Evolutionary conservation across 2,329 filamentous ascomycete species (phyloP).

Genomic region (Neofusicoccum sp.): DNA sequence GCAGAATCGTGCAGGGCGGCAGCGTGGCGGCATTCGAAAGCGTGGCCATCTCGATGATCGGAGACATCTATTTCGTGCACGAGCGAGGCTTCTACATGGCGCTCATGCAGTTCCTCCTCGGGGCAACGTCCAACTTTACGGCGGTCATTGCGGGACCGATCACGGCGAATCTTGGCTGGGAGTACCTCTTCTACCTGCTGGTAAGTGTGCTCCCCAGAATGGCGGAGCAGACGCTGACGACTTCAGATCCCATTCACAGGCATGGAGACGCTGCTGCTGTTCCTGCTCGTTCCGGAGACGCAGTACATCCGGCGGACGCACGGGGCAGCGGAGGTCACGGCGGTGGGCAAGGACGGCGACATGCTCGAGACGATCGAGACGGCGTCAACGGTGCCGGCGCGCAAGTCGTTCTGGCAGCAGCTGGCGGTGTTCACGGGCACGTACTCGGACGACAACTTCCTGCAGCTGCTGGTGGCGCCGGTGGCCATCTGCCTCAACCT

Average conservation of each 20-base stretch:
- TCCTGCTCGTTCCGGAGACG: constrained; percentile 55
- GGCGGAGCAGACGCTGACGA: constrained; percentile 45
- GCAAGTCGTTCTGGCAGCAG: constrained; percentile 36
- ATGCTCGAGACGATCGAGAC: constrained; percentile 4
- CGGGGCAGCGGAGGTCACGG: neutral
- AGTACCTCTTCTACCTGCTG: constrained; percentile 49
- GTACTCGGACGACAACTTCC: constrained; percentile 38
- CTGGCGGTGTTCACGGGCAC: constrained; percentile 40
- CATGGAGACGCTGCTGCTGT: constrained; percentile 43
- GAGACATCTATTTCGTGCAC: constrained; percentile 51
- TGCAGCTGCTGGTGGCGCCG: constrained; percentile 44
- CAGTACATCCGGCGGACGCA: constrained; percentile 43
- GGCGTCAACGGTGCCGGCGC: neutral
- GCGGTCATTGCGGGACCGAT: constrained; percentile 1
- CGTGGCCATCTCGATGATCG: constrained; percentile 37
- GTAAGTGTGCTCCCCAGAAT: constrained; percentile 31
- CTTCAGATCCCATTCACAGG: constrained; percentile 32
- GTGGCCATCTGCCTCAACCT: constrained; percentile 53
- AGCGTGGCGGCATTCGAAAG: constrained; percentile 42
- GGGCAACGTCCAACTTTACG: constrained; percentile 16
- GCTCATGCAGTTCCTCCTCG: constrained; percentile 41
- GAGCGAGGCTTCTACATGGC: constrained; percentile 49
- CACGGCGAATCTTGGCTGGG: constrained; percentile 41
- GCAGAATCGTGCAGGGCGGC: constrained; percentile 44
- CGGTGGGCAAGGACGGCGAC: constrained; percentile 2